Conservation (phyloP, 148 eudicot genomes). For the Rhododendron ovatum region DNA sequence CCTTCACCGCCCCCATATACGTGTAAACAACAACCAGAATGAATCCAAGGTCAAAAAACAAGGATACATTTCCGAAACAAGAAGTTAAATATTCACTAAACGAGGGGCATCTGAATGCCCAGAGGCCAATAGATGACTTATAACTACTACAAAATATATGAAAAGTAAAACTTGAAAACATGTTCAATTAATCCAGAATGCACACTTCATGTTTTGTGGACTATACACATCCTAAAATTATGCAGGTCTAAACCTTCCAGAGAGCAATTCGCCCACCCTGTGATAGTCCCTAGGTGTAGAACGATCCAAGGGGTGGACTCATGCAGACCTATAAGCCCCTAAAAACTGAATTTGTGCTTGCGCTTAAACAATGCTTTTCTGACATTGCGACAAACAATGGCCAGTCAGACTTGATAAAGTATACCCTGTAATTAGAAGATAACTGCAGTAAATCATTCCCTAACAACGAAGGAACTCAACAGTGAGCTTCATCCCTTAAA, state of each 20-base stretch:
- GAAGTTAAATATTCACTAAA: neutral
- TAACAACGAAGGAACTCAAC: neutral
- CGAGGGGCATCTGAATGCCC: neutral
- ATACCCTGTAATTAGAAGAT: neutral
- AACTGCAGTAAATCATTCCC: neutral
- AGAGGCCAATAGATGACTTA: neutral
- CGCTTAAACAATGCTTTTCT: neutral
- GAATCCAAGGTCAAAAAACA: slow-evolving; percentile 1
- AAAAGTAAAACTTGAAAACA: neutral
- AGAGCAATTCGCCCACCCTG: neutral
- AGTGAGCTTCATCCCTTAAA: neutral
- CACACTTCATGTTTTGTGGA: neutral
- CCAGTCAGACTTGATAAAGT: neutral
- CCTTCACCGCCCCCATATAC: neutral
- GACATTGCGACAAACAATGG: neutral
- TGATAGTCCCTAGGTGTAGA: neutral
- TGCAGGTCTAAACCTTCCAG: neutral
- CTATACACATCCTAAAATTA: neutral
- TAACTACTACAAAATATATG: neutral
- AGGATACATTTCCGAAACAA: neutral
- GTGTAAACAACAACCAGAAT: neutral
- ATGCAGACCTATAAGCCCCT: neutral
- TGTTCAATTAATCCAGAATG: neutral
- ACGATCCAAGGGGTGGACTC: neutral
- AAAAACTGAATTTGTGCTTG: neutral